Evolutionary conservation across 2,329 filamentous ascomycete species (phyloP).

Genomic region (Xylariales sp.): DNA sequence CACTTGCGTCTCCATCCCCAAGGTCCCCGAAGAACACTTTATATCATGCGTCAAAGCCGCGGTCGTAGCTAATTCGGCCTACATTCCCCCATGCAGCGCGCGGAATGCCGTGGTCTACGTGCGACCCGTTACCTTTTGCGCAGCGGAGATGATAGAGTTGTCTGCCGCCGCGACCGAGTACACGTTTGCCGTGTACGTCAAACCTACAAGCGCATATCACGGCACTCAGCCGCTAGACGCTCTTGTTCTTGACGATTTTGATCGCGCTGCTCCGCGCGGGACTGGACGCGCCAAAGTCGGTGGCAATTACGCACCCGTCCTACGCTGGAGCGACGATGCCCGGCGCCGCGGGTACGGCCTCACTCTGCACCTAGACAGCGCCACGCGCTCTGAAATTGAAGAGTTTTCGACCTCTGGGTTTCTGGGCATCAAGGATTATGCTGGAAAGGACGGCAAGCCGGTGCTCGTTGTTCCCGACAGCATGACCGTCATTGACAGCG

Average conservation of each 20-base stretch:
- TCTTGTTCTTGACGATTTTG: constrained; percentile 6
- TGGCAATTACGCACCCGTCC: constrained; percentile 6
- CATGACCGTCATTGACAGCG: constrained; percentile 7
- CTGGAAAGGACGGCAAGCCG: not conserved
- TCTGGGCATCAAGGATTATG: constrained; percentile 1
- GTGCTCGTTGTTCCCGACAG: constrained; percentile 6
- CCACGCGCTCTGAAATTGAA: constrained; percentile 2
- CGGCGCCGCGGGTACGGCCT: constrained; percentile 1
- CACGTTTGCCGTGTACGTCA: constrained; percentile 4
- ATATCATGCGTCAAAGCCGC: constrained; percentile 1
- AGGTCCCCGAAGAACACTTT: constrained; percentile 1
- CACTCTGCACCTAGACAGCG: constrained; percentile 4
- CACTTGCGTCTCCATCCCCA: constrained; percentile 1
- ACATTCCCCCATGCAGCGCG: constrained; percentile 1
- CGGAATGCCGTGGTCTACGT: constrained; percentile 4
- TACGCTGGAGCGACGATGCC: constrained; percentile 1
- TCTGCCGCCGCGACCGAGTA: constrained; percentile 3
- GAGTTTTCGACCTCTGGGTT: constrained; percentile 9
- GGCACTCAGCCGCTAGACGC: constrained; percentile 1
- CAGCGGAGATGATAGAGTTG: constrained; percentile 1
- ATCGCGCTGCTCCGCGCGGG: constrained; percentile 5
- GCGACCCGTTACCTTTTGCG: constrained; percentile 5
- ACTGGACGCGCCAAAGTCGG: constrained; percentile 6
- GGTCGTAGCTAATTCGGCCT: constrained; percentile 2
- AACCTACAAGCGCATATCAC: constrained; percentile 2